These are phyloP conservation scores for Xylariaceae sp. DNA, from an alignment of 2,329 filamentous ascomycete genomes.

Conservation along the genomic window DNA sequence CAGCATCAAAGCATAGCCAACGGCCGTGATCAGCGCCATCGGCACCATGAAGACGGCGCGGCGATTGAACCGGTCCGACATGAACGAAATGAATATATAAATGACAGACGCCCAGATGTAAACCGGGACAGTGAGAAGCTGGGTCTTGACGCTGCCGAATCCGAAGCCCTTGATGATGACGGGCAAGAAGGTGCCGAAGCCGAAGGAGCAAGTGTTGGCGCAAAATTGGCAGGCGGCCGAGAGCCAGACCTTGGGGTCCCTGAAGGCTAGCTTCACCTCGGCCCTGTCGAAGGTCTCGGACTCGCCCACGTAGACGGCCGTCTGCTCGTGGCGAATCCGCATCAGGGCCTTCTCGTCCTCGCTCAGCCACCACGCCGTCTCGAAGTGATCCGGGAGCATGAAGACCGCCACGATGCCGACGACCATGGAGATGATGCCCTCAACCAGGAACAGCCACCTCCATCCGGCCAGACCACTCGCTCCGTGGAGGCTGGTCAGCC, in stretches of 20 bases:
- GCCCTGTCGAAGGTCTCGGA: slow-evolving; percentile 7
- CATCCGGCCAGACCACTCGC: slow-evolving; percentile 9
- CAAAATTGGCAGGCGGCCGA: background rate
- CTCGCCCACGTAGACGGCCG: slow-evolving; percentile 3
- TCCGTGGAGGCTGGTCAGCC: slow-evolving; percentile 10
- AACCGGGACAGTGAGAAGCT: slow-evolving; percentile 9
- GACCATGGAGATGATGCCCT: slow-evolving; percentile 9
- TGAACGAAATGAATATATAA: slow-evolving; percentile 2
- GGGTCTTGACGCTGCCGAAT: slow-evolving; percentile 4
- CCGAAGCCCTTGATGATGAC: slow-evolving; percentile 10
- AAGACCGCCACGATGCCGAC: slow-evolving; percentile 8
- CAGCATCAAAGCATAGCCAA: slow-evolving; percentile 7
- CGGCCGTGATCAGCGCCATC: slow-evolving; percentile 5
- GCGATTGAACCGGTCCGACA: slow-evolving; percentile 8
- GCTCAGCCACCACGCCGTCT: slow-evolving; percentile 8
- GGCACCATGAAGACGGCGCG: slow-evolving; percentile 10
- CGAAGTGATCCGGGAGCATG: slow-evolving; percentile 9
- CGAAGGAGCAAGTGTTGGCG: slow-evolving; percentile 6
- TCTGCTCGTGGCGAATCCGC: slow-evolving; percentile 8
- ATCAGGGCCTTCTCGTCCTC: slow-evolving; percentile 12
- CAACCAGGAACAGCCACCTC: slow-evolving; percentile 12
- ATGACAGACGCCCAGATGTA: slow-evolving; percentile 7
- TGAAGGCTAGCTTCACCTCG: slow-evolving; percentile 10
- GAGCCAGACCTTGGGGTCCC: slow-evolving; percentile 11
- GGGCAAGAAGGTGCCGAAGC: slow-evolving; percentile 5